A percentile compares a stretch with the other conserved stretches of the same genome.
phyloP scores from a whole-genome alignment of 371 early-diverging fungal genomes.

The Mucor sp. region DNA sequence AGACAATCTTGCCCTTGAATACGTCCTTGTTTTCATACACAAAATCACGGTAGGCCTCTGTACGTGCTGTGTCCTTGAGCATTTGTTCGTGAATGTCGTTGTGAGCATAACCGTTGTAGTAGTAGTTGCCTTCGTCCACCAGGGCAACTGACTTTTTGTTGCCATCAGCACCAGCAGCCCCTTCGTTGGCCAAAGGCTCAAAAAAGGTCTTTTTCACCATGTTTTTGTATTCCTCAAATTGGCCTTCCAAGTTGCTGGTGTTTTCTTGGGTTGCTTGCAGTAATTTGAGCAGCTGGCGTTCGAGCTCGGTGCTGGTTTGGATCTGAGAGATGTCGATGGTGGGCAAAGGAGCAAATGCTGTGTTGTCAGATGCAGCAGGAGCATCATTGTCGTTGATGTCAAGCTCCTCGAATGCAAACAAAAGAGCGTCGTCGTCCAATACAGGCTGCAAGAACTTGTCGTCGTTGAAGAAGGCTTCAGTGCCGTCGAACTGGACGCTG shows the following conservation, averaged over 20 bases:
- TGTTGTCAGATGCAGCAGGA: neutral
- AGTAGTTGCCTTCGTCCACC: constrained; percentile 67
- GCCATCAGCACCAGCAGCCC: constrained; percentile 1
- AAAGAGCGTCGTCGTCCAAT: constrained; percentile 79
- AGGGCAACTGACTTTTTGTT: constrained; percentile 1
- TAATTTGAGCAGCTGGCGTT: constrained; percentile 56
- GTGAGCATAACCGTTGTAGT: constrained; percentile 85
- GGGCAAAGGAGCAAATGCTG: constrained; percentile 8
- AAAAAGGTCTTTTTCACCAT: constrained; percentile 75
- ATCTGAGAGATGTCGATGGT: constrained; percentile 15
- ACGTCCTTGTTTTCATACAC: constrained; percentile 92
- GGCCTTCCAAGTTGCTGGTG: constrained; percentile 46
- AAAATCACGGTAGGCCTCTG: constrained; percentile 87
- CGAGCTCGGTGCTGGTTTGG: constrained; percentile 55
- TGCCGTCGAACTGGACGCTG: constrained; percentile 28
- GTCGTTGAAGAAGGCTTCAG: constrained; percentile 67
- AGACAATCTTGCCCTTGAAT: constrained; percentile 95
- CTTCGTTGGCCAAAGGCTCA: constrained; percentile 50
- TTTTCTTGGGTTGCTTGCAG: constrained; percentile 56
- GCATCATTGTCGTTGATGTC: constrained; percentile 29
- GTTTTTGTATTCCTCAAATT: constrained; percentile 70
- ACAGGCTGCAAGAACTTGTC: constrained; percentile 79
- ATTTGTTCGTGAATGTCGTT: constrained; percentile 71
- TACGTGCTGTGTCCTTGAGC: constrained; percentile 80
- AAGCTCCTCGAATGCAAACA: constrained; percentile 67